Evolutionary conservation across 345 rosid species (phyloP), one percentile per base, ranked within the genome.

Genomic region (Nephelium lappaceum): DNA sequence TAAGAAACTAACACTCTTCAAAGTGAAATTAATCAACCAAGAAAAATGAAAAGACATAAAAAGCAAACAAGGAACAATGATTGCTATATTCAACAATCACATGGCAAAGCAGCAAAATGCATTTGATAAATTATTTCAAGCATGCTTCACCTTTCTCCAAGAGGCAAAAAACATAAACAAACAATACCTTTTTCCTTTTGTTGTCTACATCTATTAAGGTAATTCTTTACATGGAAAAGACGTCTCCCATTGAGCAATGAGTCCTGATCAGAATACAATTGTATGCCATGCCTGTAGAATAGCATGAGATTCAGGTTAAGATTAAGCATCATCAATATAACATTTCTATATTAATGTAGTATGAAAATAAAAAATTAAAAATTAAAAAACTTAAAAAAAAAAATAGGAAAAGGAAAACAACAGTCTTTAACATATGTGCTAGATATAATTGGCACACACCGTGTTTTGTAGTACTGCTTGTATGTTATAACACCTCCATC

Each of bases 161-260:
- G 36, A 11, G 36, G 67, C 16, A 70, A 61, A 6, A 43, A 8
- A 55, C 73, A 14, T 43, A 36, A 67, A 42, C 6, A 61, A 70
- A 53, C 9, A 45, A 78, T 61, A 87, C 99, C 98, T 95, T 81
- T 91, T 76, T 81, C 86, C 79, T 88, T 95, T 70, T 69, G 81
- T 73, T 79, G 87, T 83, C 80, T 80, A 80, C 84, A 53, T 67
- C 78, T 73, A 11, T 43, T 70, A 78, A 90, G 87, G 69, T 80
- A 74, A 84, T 89, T 95, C 23, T 89, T 93, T 71, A 89, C 69
- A 0, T 80, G 84, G 83, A 90, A 92, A 74, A 93, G 70, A 74
- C 84, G 97, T 69, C 90, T 84, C 47, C 91, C 97, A 0, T 74
- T 70, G 47, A 95, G 85, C 51, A 95, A 81, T 0, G 81, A 65